phyloP scores from a whole-genome alignment of 2,329 filamentous ascomycete species.

The Lasiodiplodia sp. region DNA sequence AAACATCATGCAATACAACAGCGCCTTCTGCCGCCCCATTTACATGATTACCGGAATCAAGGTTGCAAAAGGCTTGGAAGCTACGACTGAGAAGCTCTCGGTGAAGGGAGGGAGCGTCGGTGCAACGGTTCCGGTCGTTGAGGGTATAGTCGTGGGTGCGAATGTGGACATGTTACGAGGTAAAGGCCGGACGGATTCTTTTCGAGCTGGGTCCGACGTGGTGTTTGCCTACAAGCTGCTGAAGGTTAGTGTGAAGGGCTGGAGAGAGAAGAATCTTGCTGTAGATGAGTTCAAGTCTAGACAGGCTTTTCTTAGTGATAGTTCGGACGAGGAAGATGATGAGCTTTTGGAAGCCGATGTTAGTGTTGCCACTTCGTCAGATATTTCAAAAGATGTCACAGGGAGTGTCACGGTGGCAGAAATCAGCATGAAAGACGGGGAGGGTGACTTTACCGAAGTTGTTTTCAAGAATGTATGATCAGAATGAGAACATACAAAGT shows the following conservation, averaged over 20 bases:
- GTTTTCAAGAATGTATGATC: neutral
- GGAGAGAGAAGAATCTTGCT: neutral
- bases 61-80: neutral
- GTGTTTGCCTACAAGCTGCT: neutral
- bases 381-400: neutral
- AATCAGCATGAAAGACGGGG: neutral
- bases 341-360: neutral
- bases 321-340: neutral
- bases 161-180: neutral
- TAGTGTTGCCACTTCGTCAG: neutral
- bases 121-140: neutral
- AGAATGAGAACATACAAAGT: neutral
- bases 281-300: neutral
- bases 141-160: neutral
- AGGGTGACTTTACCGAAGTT: neutral
- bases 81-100: neutral
- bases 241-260: neutral
- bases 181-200: neutral
- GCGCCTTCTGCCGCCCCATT: neutral
- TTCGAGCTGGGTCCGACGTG: neutral
- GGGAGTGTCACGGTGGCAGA: neutral
- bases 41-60: neutral
- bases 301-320: neutral
- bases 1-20: neutral
- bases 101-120: neutral